Percentiles rank a stretch among this genome's conserved stretches.
phyloP scores from a whole-genome alignment of 441 rosid species.

The Capsella rubella region DNA sequence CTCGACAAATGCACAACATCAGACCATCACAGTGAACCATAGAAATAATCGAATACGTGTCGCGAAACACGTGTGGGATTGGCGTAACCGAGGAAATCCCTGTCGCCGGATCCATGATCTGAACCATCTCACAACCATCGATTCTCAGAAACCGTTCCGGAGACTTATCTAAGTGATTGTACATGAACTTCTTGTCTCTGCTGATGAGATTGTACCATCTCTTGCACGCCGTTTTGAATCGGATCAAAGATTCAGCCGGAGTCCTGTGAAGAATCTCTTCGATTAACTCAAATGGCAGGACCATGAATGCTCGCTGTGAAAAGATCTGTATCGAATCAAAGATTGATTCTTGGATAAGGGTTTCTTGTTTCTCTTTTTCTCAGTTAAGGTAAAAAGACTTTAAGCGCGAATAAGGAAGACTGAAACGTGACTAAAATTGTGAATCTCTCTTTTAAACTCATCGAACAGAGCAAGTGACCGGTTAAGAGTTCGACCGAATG shows the following conservation, averaged over 20 bases:
- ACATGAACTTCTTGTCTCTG: background rate
- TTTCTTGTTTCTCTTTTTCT: background rate
- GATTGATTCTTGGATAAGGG: background rate
- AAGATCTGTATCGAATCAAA: background rate
- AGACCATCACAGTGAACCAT: conserved; percentile 20
- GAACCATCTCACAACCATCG: background rate
- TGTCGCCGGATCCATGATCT: background rate
- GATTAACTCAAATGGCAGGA: background rate
- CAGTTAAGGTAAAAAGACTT: background rate
- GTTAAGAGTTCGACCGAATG: background rate
- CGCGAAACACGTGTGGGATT: background rate
- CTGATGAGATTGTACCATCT: background rate
- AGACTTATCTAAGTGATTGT: conserved; percentile 2
- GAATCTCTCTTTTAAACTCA: background rate
- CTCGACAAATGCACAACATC: background rate
- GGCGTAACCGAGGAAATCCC: background rate
- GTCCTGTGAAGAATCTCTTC: background rate
- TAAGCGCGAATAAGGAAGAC: background rate
- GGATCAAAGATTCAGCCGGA: conserved; percentile 2
- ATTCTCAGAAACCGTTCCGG: background rate
- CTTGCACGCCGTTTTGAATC: conserved; percentile 14
- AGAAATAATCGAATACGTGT: background rate
- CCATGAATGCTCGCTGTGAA: background rate
- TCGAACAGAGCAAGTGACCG: background rate
- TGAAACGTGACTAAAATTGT: background rate